Conservation (phyloP, 768 basidiomycete species). For the Tricholoma sp. region DNA sequence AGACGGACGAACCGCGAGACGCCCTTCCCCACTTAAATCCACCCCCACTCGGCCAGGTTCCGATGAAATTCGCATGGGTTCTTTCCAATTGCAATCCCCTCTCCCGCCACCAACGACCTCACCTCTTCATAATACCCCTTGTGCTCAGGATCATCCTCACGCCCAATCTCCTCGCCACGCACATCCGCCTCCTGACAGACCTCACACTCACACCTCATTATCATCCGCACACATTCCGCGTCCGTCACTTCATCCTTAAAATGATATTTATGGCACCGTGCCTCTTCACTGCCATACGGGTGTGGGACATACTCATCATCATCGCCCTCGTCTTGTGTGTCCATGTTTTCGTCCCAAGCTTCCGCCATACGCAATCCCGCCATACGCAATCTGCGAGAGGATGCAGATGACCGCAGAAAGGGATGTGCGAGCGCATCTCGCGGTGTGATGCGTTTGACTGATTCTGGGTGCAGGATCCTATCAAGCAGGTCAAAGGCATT, state of each 20-base stretch:
- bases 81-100: constrained; percentile 56
- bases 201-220: constrained; percentile 26
- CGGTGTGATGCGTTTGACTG: constrained; percentile 74
- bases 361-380: constrained; percentile 2
- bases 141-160: background rate
- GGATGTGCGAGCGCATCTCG: constrained; percentile 70
- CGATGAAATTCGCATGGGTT: constrained; percentile 61
- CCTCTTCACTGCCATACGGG: constrained; percentile 47
- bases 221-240: constrained; percentile 45
- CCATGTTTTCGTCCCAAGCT: constrained; percentile 28
- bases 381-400: background rate
- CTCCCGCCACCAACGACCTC: constrained; percentile 30
- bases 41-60: constrained; percentile 14
- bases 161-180: background rate
- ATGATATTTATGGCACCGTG: constrained; percentile 62
- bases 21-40: background rate
- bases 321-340: constrained; percentile 29
- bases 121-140: constrained; percentile 19
- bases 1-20: background rate
- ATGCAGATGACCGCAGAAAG: constrained; percentile 44
- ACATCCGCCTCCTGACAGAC: constrained; percentile 18
- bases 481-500: constrained; percentile 73
- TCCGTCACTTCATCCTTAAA: constrained; percentile 53
- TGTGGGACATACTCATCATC: constrained; percentile 73
- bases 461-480: constrained; percentile 69